Conservation (phyloP, 2,329 filamentous ascomycete species). For the Cladosporium austrohemisphaericum region DNA sequence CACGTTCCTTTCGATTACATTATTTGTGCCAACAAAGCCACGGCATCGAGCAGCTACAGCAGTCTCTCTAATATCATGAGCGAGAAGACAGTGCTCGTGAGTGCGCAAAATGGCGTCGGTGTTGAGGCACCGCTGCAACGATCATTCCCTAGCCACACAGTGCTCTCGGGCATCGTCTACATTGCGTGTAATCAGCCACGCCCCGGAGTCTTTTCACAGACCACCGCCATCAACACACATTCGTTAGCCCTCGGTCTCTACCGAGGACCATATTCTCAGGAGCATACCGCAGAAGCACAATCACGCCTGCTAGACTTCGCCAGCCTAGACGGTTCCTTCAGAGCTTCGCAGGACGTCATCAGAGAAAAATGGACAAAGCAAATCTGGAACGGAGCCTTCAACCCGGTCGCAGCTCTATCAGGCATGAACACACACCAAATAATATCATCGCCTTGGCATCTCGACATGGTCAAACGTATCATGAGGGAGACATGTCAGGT, state of each 20-base stretch:
- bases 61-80: slow-evolving; percentile 18
- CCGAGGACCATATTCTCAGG: slow-evolving; percentile 5
- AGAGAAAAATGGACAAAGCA: slow-evolving; percentile 26
- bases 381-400: slow-evolving; percentile 26
- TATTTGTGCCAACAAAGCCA: slow-evolving; percentile 26
- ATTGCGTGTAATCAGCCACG: slow-evolving; percentile 22
- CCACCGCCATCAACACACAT: slow-evolving; percentile 18
- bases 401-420: slow-evolving; percentile 21
- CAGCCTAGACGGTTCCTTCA: slow-evolving; percentile 21
- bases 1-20: slow-evolving; percentile 23
- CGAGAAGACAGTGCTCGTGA: slow-evolving; percentile 20
- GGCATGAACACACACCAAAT: slow-evolving; percentile 23
- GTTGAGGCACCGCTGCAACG: slow-evolving; percentile 21
- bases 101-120: slow-evolving; percentile 26
- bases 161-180: slow-evolving; percentile 24
- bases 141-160: slow-evolving; percentile 22
- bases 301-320: slow-evolving; percentile 14
- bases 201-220: slow-evolving; percentile 22
- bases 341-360: slow-evolving; percentile 16
- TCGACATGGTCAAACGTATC: slow-evolving; percentile 18
- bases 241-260: slow-evolving; percentile 20
- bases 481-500: slow-evolving; percentile 22
- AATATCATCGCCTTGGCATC: slow-evolving; percentile 16
- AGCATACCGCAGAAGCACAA: slow-evolving; percentile 3
- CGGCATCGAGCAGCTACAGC: slow-evolving; percentile 14